These are phyloP conservation scores for Beta macrorhiza DNA, from an alignment of 179 eudicot species.

Conservation along the genomic window DNA sequence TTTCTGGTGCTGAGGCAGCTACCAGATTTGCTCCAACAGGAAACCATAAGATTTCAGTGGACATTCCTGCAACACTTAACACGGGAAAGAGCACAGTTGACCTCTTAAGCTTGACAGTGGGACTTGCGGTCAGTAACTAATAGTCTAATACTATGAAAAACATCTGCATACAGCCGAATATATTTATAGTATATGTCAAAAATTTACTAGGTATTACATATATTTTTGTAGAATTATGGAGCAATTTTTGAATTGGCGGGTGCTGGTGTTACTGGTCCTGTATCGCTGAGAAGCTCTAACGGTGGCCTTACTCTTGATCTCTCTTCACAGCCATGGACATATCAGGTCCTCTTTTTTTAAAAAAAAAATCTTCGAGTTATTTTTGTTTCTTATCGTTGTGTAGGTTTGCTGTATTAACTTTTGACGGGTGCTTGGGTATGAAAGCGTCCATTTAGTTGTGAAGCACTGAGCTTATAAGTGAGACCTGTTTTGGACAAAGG, in stretches of 20 bases:
- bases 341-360: conserved; percentile 54
- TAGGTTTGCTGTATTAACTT: not conserved
- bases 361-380: not conserved
- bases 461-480: not conserved
- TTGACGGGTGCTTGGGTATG: not conserved
- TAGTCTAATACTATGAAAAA: conserved; percentile 14
- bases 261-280: conserved; percentile 88
- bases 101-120: conserved; percentile 92
- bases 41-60: conserved; percentile 44
- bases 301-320: conserved; percentile 56
- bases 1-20: conserved; percentile 28
- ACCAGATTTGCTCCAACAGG: conserved; percentile 40
- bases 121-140: conserved; percentile 68
- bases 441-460: not conserved
- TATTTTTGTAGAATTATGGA: conserved; percentile 74
- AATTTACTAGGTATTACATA: not conserved
- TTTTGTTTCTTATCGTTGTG: not conserved
- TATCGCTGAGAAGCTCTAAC: conserved; percentile 48
- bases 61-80: conserved; percentile 51
- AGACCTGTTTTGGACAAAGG: not conserved
- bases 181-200: not conserved
- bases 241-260: conserved; percentile 63
- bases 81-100: conserved; percentile 65
- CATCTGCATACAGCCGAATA: not conserved
- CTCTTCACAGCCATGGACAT: conserved; percentile 75